Conservation (phyloP, 169 alveolate genomes). For the Plasmodium gallinaceum region DNA sequence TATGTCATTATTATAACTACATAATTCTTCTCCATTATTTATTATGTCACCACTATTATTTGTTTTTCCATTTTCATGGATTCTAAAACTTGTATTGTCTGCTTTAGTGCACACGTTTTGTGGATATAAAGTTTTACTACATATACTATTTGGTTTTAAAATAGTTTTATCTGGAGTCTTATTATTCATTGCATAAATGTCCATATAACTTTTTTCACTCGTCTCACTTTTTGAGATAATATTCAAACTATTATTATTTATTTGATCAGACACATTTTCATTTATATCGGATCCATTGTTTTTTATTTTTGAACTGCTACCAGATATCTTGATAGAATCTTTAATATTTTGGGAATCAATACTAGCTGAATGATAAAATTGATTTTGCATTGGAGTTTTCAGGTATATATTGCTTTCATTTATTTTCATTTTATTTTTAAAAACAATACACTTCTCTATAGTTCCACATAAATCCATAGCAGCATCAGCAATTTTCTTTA, state of each 20-base stretch:
- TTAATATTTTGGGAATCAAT: constrained; percentile 1
- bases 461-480: constrained; percentile 86
- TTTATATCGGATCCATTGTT: not conserved
- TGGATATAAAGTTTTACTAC: not conserved
- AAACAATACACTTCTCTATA: constrained; percentile 85
- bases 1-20: constrained; percentile 1
- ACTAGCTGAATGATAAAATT: constrained; percentile 12
- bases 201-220: too few relatives aligned
- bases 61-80: not conserved
- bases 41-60: not conserved
- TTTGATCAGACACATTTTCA: not conserved
- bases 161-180: constrained; percentile 3
- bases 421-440: constrained; percentile 81
- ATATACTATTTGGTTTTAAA: constrained; percentile 8
- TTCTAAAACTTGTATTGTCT: not conserved
- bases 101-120: constrained; percentile 3
- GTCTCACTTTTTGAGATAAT: not conserved
- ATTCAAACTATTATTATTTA: not conserved
- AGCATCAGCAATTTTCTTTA: constrained; percentile 90
- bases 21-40: not conserved
- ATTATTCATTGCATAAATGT: not conserved
- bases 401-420: constrained; percentile 7
- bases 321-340: too few relatives aligned
- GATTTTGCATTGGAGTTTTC: constrained; percentile 31
- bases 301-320: not conserved